Conservation (phyloP, 2,329 filamentous ascomycete genomes). For the Aspergillus sp. region DNA sequence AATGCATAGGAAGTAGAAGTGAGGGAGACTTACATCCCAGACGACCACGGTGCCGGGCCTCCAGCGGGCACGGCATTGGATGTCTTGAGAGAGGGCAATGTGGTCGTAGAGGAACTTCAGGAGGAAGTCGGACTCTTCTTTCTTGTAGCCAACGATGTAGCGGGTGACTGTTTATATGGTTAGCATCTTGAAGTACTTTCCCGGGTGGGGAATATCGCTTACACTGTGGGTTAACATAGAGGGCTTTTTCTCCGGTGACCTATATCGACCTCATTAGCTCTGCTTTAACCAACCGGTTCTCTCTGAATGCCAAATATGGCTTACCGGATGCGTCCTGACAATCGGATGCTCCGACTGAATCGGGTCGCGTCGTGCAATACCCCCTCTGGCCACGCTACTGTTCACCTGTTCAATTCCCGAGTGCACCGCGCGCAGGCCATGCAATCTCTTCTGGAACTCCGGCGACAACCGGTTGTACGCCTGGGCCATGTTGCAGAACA, state of each 20-base stretch:
- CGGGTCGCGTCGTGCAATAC: slow-evolving; percentile 67
- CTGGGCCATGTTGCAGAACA: slow-evolving; percentile 70
- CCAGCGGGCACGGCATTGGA: slow-evolving; percentile 71
- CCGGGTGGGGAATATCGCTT: slow-evolving; percentile 24
- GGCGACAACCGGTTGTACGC: slow-evolving; percentile 76
- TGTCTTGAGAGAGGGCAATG: slow-evolving; percentile 61
- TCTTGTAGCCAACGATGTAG: slow-evolving; percentile 72
- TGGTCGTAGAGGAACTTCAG: slow-evolving; percentile 73
- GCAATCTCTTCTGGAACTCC: slow-evolving; percentile 67
- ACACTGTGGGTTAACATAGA: slow-evolving; percentile 80
- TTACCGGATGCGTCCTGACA: slow-evolving; percentile 66
- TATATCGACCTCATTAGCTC: slow-evolving; percentile 1
- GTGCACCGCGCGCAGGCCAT: slow-evolving; percentile 72
- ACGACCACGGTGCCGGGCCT: slow-evolving; percentile 70
- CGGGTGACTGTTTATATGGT: slow-evolving; percentile 54
- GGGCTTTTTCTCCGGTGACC: slow-evolving; percentile 69
- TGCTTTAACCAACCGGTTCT: not conserved
- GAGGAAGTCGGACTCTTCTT: slow-evolving; percentile 72
- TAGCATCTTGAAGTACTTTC: not conserved
- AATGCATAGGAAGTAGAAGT: not conserved
- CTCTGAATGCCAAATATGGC: not conserved
- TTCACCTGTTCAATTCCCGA: slow-evolving; percentile 75
- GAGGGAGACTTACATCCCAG: slow-evolving; percentile 54
- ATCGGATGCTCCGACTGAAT: slow-evolving; percentile 68
- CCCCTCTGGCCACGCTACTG: slow-evolving; percentile 56